A percentile compares a stretch with the other conserved stretches of the same genome.
Conservation (phyloP, 352 stramenopile genomes). For the Blastocystis sp. region DNA sequence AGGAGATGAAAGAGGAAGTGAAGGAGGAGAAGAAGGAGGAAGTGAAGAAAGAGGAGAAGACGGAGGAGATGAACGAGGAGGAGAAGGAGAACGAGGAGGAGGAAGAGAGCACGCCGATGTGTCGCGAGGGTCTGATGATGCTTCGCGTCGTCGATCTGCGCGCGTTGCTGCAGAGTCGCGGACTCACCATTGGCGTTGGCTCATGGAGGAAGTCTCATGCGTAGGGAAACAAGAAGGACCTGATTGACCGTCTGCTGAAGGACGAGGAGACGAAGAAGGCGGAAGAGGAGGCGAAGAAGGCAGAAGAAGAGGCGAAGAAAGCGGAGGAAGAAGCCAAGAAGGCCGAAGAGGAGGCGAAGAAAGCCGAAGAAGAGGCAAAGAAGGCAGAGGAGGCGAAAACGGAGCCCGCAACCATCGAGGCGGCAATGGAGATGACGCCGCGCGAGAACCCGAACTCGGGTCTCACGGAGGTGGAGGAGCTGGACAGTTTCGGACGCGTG, state of each 20-base stretch:
- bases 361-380: background rate
- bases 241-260: constrained; percentile 14
- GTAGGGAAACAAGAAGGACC: constrained; percentile 48
- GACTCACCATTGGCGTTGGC: background rate
- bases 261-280: background rate
- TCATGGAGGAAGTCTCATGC: background rate
- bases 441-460: background rate
- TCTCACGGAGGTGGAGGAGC: constrained; percentile 1
- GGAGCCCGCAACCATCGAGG: background rate
- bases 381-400: background rate
- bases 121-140: background rate
- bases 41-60: background rate
- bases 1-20: background rate
- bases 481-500: constrained; percentile 19
- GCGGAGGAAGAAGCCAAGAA: background rate
- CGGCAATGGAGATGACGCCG: background rate
- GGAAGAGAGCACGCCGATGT: background rate
- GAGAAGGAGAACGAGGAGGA: constrained; percentile 22
- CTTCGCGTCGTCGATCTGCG: background rate
- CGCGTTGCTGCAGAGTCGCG: background rate
- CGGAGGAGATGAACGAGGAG: background rate
- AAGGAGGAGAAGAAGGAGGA: background rate
- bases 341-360: background rate
- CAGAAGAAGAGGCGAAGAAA: background rate
- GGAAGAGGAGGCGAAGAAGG: background rate